Evolutionary conservation across 306 rosid species (phyloP).

Genomic region (Morella rubra): DNA sequence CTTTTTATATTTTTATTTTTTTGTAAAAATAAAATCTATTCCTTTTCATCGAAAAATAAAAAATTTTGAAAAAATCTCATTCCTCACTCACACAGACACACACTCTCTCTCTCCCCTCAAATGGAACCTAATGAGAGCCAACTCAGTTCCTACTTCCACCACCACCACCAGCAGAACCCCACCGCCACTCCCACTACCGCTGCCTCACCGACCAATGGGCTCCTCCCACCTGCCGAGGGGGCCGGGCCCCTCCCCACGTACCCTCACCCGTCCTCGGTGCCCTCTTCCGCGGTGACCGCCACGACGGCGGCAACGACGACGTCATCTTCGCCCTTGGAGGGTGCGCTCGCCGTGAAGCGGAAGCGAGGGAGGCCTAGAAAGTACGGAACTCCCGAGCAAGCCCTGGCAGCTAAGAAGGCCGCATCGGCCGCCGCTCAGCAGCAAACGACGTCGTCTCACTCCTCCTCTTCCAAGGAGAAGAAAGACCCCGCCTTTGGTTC

Average conservation of each 20-base stretch:
- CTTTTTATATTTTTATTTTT: background rate
- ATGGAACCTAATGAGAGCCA: constrained; percentile 94
- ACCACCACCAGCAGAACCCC: constrained; percentile 37
- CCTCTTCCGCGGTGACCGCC: constrained; percentile 57
- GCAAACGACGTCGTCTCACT: constrained; percentile 61
- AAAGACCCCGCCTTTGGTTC: constrained; percentile 39
- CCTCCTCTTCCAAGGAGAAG: constrained; percentile 53
- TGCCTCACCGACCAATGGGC: constrained; percentile 63
- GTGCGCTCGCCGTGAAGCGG: constrained; percentile 46
- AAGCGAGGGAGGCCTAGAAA: constrained; percentile 91
- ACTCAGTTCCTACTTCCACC: constrained; percentile 72
- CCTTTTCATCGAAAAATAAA: constrained; percentile 3
- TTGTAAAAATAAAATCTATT: background rate
- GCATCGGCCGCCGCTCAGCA: constrained; percentile 45
- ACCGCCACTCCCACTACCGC: constrained; percentile 31
- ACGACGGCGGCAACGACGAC: constrained; percentile 26
- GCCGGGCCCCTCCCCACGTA: constrained; percentile 57
- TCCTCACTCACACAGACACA: constrained; percentile 36
- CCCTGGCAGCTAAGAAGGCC: constrained; percentile 85
- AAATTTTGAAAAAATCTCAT: constrained; percentile 29
- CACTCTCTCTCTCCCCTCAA: constrained; percentile 28
- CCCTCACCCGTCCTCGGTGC: constrained; percentile 63
- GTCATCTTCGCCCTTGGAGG: background rate
- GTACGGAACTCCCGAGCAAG: constrained; percentile 85
- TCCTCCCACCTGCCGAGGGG: constrained; percentile 36